phyloP scores from a whole-genome alignment of 257 asterid species.

The Gardenia jasminoides region DNA sequence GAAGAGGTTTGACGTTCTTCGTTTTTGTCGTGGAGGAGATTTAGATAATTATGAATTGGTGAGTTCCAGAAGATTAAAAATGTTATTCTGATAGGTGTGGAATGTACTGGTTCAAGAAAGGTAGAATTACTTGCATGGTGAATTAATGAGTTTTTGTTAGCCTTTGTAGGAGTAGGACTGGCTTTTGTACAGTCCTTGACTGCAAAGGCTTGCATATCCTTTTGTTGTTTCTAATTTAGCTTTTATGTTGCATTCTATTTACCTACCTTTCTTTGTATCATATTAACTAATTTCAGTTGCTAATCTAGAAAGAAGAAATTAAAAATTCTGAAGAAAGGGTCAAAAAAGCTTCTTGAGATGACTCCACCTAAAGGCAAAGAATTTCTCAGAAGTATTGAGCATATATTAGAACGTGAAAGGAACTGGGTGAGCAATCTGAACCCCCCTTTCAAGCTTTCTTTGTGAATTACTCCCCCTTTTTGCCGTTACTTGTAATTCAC shows the following conservation, averaged over 20 bases:
- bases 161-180: no score
- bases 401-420: constrained; percentile 92
- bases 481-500: background rate
- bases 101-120: no score
- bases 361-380: constrained; percentile 92
- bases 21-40: no score
- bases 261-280: constrained; percentile 1
- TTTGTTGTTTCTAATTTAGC: background rate
- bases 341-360: constrained; percentile 81
- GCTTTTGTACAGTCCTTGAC: no score
- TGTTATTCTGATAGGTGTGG: no score
- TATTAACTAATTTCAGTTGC: constrained; percentile 22
- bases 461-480: background rate
- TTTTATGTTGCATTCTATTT: background rate
- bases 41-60: no score
- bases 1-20: no score
- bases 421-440: constrained; percentile 73
- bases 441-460: constrained; percentile 7
- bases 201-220: background rate
- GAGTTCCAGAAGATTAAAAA: no score
- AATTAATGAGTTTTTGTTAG: no score
- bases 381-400: constrained; percentile 87
- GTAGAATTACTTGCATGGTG: background rate
- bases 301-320: constrained; percentile 83
- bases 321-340: constrained; percentile 76